phyloP scores from a whole-genome alignment of 2,329 filamentous ascomycete species.

The Gaeumannomyces tritici region DNA sequence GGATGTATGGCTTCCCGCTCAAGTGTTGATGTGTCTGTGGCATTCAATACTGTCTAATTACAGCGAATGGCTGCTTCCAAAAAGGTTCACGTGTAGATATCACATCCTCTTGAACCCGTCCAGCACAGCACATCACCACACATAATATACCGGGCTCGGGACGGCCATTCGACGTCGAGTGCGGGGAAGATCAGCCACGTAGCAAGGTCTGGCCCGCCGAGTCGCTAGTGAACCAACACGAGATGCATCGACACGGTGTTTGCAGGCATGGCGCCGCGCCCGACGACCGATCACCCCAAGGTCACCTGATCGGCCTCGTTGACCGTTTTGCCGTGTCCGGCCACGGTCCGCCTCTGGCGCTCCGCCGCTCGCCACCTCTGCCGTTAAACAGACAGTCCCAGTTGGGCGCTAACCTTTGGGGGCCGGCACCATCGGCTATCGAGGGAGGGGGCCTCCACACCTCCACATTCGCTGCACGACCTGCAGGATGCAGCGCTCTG shows the following conservation, averaged over 20 bases:
- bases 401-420: too few relatives aligned
- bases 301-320: slow-evolving; percentile 2
- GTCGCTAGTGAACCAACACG: too few relatives aligned
- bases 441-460: too few relatives aligned
- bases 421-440: too few relatives aligned
- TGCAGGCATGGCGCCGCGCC: not conserved
- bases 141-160: not conserved
- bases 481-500: too few relatives aligned
- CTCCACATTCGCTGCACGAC: too few relatives aligned
- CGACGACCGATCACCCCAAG: not conserved
- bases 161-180: not conserved
- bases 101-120: not conserved
- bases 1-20: not conserved
- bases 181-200: not conserved
- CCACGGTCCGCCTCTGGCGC: too few relatives aligned
- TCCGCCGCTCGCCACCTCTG: too few relatives aligned
- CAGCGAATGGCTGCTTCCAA: not conserved
- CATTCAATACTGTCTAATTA: not conserved
- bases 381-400: too few relatives aligned
- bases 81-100: not conserved
- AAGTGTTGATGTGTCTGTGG: not conserved
- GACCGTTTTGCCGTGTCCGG: not conserved
- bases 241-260: not conserved
- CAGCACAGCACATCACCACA: not conserved
- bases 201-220: not conserved